phyloP scores from a whole-genome alignment of 768 basidiomycete species.

The Mycena belliarum region DNA sequence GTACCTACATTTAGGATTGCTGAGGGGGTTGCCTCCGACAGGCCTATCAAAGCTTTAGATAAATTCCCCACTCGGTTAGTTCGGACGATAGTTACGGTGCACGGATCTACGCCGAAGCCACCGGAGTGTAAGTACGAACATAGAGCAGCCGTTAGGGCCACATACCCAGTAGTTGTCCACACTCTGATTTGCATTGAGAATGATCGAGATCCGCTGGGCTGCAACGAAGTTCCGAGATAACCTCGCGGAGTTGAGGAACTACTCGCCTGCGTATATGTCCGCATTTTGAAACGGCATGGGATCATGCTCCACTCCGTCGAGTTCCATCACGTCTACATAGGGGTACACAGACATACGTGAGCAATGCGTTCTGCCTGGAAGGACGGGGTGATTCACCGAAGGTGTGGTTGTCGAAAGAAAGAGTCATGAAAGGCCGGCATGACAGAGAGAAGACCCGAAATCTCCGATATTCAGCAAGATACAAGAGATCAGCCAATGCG shows the following conservation, averaged over 20 bases:
- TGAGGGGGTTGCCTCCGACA: conserved; percentile 27
- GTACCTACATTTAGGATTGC: conserved; percentile 29
- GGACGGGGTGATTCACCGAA: conserved; percentile 29
- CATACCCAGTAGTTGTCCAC: conserved; percentile 44
- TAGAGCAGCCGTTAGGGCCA: no score
- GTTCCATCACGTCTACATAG: conserved; percentile 32
- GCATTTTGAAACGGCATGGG: conserved; percentile 41
- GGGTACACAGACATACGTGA: neutral
- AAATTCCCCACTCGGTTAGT: neutral
- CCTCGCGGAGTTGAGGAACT: no score
- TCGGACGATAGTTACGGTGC: conserved; percentile 28
- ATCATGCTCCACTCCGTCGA: conserved; percentile 42
- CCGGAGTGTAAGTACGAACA: neutral
- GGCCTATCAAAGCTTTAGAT: conserved; percentile 12
- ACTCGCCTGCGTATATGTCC: conserved; percentile 33
- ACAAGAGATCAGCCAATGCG: neutral
- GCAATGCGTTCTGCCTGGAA: neutral
- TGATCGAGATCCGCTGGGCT: conserved; percentile 39
- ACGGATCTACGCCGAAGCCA: conserved; percentile 32
- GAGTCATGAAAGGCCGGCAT: conserved; percentile 45
- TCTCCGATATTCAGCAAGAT: conserved; percentile 11
- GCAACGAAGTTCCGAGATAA: neutral
- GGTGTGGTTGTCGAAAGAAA: conserved; percentile 40
- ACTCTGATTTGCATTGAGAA: conserved; percentile 43
- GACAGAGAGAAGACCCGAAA: conserved; percentile 50